Evolutionary conservation across 2,329 filamentous ascomycete species (phyloP).

Genomic region (Talaromyces sp.): DNA sequence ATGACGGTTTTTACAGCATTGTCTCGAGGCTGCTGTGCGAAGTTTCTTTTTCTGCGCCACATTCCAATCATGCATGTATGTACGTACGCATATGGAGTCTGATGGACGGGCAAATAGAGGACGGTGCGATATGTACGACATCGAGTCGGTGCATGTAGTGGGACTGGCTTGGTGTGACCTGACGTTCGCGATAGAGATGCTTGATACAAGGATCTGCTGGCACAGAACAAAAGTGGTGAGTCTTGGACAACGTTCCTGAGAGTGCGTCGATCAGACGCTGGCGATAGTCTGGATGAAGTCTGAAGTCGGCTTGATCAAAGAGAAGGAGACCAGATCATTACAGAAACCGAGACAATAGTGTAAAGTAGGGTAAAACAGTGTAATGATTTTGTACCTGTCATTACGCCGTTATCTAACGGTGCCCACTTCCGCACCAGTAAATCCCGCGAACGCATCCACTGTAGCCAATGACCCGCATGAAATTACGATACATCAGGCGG

Average conservation of each 20-base stretch:
- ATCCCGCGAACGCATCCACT: not conserved
- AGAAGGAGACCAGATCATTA: not conserved
- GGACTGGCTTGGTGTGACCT: not conserved
- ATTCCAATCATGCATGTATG: constrained; percentile 10
- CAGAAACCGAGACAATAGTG: not conserved
- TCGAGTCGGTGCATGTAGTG: constrained; percentile 5
- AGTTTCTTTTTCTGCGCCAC: constrained; percentile 10
- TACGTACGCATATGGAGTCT: not conserved
- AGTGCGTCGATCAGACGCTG: not conserved
- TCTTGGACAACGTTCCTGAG: not conserved
- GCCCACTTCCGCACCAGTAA: not conserved
- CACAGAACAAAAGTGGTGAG: not conserved
- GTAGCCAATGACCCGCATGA: not conserved
- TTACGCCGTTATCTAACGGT: not conserved
- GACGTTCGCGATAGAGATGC: not conserved
- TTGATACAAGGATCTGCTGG: not conserved
- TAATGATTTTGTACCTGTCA: not conserved
- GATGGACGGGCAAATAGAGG: not conserved
- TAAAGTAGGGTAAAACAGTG: not conserved
- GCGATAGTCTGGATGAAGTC: not conserved
- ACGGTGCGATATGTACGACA: constrained; percentile 9
- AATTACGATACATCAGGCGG: not conserved
- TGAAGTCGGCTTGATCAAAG: not conserved
- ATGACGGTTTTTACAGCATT: constrained; percentile 1
- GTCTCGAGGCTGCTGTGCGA: not conserved